Percentiles rank a stretch among this genome's conserved stretches.
Conservation (phyloP, 495 filamentous ascomycete species). For the Lophiotrema nucula region DNA sequence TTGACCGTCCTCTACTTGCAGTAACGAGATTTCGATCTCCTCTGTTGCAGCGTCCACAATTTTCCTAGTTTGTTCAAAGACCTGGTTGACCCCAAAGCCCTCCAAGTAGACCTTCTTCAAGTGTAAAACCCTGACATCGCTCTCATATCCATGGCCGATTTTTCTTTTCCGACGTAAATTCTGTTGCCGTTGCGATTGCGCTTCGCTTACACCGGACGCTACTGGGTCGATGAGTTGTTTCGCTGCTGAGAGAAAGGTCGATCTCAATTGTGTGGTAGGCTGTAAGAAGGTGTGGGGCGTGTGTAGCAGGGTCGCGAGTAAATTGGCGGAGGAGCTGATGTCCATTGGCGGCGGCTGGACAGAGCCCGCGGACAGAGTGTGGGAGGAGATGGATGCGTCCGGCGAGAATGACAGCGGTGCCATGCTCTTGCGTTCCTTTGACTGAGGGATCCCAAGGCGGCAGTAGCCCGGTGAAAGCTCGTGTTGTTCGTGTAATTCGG, state of each 20-base stretch:
- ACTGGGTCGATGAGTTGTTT: slow-evolving; percentile 77
- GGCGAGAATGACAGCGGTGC: slow-evolving; percentile 33
- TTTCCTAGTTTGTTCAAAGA: slow-evolving; percentile 89
- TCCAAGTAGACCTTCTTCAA: slow-evolving; percentile 77
- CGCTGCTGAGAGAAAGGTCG: slow-evolving; percentile 63
- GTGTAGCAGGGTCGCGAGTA: slow-evolving; percentile 50
- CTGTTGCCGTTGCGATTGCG: slow-evolving; percentile 41
- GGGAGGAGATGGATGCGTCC: slow-evolving; percentile 33
- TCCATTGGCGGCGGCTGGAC: slow-evolving; percentile 31
- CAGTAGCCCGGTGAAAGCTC: neutral
- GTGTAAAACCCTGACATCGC: slow-evolving; percentile 54
- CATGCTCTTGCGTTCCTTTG: too few relatives aligned
- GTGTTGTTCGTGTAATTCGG: neutral
- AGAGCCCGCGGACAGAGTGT: slow-evolving; percentile 35
- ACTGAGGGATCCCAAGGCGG: too few relatives aligned
- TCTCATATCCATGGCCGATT: slow-evolving; percentile 45
- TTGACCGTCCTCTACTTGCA: slow-evolving; percentile 39
- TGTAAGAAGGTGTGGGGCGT: slow-evolving; percentile 63
- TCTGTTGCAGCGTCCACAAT: slow-evolving; percentile 62
- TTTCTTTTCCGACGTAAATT: slow-evolving; percentile 65
- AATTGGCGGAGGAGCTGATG: slow-evolving; percentile 15
- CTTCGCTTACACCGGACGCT: slow-evolving; percentile 64
- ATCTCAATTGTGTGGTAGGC: slow-evolving; percentile 61
- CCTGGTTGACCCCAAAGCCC: slow-evolving; percentile 82
- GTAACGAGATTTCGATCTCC: slow-evolving; percentile 49